Conservation (phyloP, 2,329 filamentous ascomycete genomes). For the Penicillium sp. region DNA sequence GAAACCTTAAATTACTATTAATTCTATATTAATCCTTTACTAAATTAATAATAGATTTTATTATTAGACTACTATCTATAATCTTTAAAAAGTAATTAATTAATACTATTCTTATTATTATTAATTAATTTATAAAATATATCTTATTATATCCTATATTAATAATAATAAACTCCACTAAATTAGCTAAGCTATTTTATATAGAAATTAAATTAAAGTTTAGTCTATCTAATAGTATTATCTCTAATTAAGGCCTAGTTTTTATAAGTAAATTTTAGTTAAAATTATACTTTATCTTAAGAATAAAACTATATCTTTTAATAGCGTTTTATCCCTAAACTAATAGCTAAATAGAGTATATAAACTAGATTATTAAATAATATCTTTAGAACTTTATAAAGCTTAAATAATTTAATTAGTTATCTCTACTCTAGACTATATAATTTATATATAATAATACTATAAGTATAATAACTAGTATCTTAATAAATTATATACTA, state of each 20-base stretch:
- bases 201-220: neutral
- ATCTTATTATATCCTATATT: too few relatives aligned
- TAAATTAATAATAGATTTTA: neutral
- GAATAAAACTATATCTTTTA: neutral
- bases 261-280: constrained; percentile 1
- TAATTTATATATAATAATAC: too few relatives aligned
- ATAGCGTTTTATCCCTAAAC: neutral
- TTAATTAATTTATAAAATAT: too few relatives aligned
- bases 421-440: neutral
- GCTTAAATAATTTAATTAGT: neutral
- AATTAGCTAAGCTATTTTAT: neutral
- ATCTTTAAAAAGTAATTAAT: constrained; percentile 6
- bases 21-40: constrained; percentile 3
- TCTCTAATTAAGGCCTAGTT: neutral
- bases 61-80: constrained; percentile 6
- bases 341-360: neutral
- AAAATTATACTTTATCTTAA: neutral
- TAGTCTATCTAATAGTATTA: neutral
- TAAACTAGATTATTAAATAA: neutral
- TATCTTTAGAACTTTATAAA: neutral
- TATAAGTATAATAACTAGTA: too few relatives aligned
- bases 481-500: too few relatives aligned
- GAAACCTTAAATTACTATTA: neutral
- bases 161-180: too few relatives aligned
- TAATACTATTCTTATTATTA: too few relatives aligned